Conservation (phyloP, 2,329 filamentous ascomycete species). For the Trichoderma atrobrunneum region DNA sequence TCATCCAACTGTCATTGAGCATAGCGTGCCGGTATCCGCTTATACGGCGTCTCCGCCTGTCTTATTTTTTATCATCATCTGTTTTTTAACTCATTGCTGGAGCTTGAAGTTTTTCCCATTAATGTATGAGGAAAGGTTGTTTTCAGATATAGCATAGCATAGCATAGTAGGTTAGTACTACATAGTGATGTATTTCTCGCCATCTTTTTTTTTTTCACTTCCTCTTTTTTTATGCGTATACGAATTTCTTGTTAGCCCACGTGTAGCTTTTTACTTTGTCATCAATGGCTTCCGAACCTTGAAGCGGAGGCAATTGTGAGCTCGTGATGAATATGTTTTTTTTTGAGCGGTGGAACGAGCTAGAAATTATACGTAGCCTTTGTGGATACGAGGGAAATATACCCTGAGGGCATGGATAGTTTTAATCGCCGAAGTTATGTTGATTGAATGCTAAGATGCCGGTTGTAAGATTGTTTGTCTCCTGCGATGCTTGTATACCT, state of each 20-base stretch:
- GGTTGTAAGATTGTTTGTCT: background rate
- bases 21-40: background rate
- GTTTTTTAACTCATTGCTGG: background rate
- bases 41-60: background rate
- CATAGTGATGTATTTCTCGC: background rate
- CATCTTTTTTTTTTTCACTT: background rate
- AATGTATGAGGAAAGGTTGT: background rate
- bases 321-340: background rate
- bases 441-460: background rate
- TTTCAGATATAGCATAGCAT: background rate
- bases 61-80: background rate
- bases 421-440: background rate
- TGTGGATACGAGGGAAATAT: slow-evolving; percentile 1
- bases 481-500: background rate
- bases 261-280: background rate
- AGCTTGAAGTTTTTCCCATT: background rate
- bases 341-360: background rate
- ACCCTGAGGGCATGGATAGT: background rate
- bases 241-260: background rate
- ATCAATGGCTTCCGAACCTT: background rate
- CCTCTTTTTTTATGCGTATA: background rate
- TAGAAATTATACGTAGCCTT: background rate
- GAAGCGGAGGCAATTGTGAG: background rate
- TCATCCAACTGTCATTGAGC: background rate
- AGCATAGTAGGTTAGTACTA: background rate